Percentiles rank a stretch among this genome's conserved stretches.
Conservation (phyloP, 805 yeast species). For the Lachancea dasiensis region DNA sequence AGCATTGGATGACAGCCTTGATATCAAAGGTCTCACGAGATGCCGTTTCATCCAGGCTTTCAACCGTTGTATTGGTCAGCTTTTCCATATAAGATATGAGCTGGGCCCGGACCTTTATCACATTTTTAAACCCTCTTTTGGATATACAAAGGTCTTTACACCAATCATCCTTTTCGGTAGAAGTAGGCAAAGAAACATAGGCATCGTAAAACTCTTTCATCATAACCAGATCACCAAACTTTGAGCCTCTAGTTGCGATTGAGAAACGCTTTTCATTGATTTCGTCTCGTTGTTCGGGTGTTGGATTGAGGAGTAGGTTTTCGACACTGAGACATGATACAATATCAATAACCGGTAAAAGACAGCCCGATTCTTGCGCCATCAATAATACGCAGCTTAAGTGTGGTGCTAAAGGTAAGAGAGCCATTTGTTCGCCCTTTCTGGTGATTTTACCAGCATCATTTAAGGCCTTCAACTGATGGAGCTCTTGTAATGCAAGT, state of each 20-base stretch:
- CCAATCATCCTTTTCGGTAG: slow-evolving; percentile 67
- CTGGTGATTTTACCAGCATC: slow-evolving; percentile 70
- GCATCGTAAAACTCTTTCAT: slow-evolving; percentile 70
- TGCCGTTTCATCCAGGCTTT: not conserved
- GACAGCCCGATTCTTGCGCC: slow-evolving; percentile 52
- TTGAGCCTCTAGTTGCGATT: slow-evolving; percentile 62
- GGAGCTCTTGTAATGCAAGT: slow-evolving; percentile 72
- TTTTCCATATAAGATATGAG: slow-evolving; percentile 57
- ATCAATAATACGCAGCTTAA: slow-evolving; percentile 76
- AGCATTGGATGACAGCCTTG: slow-evolving; percentile 63
- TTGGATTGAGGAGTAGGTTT: slow-evolving; percentile 73
- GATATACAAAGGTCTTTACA: slow-evolving; percentile 74
- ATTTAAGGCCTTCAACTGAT: slow-evolving; percentile 72
- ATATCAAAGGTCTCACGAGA: slow-evolving; percentile 41
- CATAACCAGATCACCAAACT: slow-evolving; percentile 78
- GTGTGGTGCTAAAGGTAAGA: slow-evolving; percentile 89
- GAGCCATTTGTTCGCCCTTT: slow-evolving; percentile 80
- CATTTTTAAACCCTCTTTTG: slow-evolving; percentile 75
- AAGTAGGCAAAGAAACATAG: slow-evolving; percentile 40
- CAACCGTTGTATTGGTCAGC: slow-evolving; percentile 4
- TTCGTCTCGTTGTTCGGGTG: slow-evolving; percentile 76
- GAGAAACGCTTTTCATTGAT: slow-evolving; percentile 69
- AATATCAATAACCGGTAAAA: slow-evolving; percentile 73
- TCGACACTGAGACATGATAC: slow-evolving; percentile 92
- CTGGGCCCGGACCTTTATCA: slow-evolving; percentile 67